phyloP scores from a whole-genome alignment of 163 green algal genomes.

The Scenedesmus sp. region DNA sequence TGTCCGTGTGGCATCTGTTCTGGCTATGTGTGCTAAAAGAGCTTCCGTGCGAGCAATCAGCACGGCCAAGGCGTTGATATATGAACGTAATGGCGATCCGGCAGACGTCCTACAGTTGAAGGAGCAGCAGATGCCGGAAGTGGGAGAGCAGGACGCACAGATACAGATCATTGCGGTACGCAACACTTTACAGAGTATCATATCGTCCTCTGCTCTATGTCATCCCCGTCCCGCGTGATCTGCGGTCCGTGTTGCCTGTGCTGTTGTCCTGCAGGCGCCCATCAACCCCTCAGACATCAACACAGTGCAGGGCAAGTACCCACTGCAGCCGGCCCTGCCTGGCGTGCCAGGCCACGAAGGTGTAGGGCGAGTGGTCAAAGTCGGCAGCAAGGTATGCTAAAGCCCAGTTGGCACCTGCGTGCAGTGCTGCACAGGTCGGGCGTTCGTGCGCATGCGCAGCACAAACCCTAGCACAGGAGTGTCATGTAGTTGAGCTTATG shows the following conservation, averaged over 20 bases:
- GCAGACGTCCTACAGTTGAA: conserved; percentile 53
- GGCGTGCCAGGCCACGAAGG: conserved; percentile 87
- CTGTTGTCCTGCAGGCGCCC: conserved; percentile 49
- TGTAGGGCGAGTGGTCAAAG: conserved; percentile 72
- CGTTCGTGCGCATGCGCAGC: background rate
- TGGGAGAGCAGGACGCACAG: conserved; percentile 21
- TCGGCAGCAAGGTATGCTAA: conserved; percentile 18
- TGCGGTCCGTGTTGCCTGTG: background rate
- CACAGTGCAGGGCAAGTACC: conserved; percentile 87
- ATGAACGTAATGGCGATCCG: conserved; percentile 54
- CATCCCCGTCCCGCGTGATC: background rate
- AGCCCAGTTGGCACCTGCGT: background rate
- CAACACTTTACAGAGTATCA: no score
- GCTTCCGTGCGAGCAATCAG: conserved; percentile 4
- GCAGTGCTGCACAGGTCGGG: background rate
- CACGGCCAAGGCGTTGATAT: conserved; percentile 14
- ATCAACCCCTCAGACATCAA: conserved; percentile 89
- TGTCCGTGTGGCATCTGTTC: background rate
- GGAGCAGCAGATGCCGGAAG: conserved; percentile 23
- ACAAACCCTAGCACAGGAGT: background rate
- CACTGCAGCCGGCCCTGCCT: conserved; percentile 74
- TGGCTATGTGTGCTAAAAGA: background rate
- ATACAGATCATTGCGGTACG: conserved; percentile 60
- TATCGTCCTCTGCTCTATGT: no score
- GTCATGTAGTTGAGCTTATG: no score